A percentile compares a stretch with the other conserved stretches of the same genome.
These are phyloP conservation scores for Mycena vulgaris DNA, from an alignment of 768 basidiomycete genomes.

Conservation along the genomic window DNA sequence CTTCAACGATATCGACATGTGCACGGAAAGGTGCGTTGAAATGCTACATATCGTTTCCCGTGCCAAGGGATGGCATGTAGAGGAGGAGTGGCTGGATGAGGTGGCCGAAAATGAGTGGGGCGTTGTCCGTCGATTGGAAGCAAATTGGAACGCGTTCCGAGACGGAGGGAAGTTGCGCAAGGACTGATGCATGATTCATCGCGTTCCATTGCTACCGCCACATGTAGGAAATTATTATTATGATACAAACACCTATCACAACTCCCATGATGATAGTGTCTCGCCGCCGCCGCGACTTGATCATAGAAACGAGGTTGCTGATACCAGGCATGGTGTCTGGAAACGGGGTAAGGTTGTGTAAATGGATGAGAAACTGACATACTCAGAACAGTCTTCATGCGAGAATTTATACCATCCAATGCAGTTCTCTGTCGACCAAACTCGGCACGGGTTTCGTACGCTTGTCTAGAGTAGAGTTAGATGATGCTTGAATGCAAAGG, in stretches of 20 bases:
- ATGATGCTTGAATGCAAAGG: slow-evolving; percentile 15
- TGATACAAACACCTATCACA: slow-evolving; percentile 88
- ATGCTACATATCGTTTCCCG: slow-evolving; percentile 82
- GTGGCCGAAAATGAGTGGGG: slow-evolving; percentile 66
- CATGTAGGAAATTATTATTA: slow-evolving; percentile 67
- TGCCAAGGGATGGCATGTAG: slow-evolving; percentile 84
- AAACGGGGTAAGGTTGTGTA: slow-evolving; percentile 14
- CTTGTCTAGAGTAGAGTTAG: slow-evolving; percentile 74
- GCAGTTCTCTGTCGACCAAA: slow-evolving; percentile 87
- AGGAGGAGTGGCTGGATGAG: slow-evolving; percentile 68
- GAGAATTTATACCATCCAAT: slow-evolving; percentile 83
- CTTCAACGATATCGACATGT: slow-evolving; percentile 75
- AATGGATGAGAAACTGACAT: slow-evolving; percentile 45
- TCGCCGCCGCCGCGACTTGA: slow-evolving; percentile 89
- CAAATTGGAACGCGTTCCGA: slow-evolving; percentile 79
- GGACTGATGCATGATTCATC: neutral
- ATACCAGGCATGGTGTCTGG: slow-evolving; percentile 96
- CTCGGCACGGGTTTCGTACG: slow-evolving; percentile 96
- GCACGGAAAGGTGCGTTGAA: slow-evolving; percentile 78
- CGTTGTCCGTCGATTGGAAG: slow-evolving; percentile 74
- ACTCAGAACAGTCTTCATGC: slow-evolving; percentile 91
- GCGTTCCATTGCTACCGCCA: slow-evolving; percentile 53
- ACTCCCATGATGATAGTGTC: slow-evolving; percentile 92
- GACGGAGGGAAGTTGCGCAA: slow-evolving; percentile 32
- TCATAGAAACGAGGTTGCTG: slow-evolving; percentile 92